A percentile compares a stretch with the other conserved stretches of the same genome.
These are phyloP conservation scores for Boletus insuetus DNA, from an alignment of 768 basidiomycete genomes.

Conservation along the genomic window DNA sequence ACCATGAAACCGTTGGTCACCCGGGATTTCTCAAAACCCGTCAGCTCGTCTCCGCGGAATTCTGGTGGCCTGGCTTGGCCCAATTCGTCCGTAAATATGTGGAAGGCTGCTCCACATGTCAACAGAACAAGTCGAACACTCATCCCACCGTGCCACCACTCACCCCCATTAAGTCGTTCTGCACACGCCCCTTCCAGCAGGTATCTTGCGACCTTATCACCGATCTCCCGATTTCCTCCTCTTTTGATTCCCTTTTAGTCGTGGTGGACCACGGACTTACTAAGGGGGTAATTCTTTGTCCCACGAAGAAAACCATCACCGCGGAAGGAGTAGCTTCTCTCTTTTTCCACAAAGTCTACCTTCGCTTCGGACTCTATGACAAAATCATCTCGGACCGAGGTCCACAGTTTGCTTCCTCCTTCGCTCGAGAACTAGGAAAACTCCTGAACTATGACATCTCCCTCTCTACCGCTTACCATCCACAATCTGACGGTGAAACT, in stretches of 20 bases:
- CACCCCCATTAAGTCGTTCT: background rate
- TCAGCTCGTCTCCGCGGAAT: background rate
- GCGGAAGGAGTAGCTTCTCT: background rate
- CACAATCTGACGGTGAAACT: background rate
- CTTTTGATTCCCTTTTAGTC: background rate
- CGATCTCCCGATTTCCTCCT: background rate
- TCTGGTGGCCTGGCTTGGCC: background rate
- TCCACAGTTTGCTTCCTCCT: background rate
- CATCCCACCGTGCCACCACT: background rate
- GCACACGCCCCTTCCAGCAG: background rate
- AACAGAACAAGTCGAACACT: background rate
- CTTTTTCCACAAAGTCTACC: background rate
- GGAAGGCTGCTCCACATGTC: background rate
- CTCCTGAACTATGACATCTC: background rate
- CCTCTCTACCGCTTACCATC: background rate
- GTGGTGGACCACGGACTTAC: background rate
- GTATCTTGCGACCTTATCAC: too few species aligned
- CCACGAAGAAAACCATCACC: background rate
- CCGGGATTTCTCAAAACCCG: background rate
- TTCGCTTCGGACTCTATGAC: background rate
- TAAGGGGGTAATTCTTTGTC: background rate
- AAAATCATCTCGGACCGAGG: background rate
- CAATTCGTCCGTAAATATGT: background rate
- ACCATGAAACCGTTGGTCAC: background rate
- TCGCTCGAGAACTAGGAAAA: background rate